Evolutionary conservation across 345 rosid genomes (phyloP).

Genomic region (Rhizophora apiculata): DNA sequence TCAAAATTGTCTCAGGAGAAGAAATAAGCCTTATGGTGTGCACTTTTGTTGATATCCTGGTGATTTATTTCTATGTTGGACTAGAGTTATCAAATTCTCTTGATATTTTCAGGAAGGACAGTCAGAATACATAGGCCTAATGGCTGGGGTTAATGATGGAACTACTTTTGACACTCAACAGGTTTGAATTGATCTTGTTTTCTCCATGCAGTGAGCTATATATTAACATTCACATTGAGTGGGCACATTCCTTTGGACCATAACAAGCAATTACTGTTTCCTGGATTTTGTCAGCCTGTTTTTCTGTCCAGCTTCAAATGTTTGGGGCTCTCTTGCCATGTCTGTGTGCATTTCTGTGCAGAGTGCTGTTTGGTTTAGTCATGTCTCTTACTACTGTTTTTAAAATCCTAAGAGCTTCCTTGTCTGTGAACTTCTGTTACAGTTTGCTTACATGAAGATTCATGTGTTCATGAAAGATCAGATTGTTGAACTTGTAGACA

Average conservation of each 20-base stretch:
- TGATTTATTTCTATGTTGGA: not conserved
- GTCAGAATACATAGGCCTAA: slow-evolving; percentile 47
- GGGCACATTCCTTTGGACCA: slow-evolving; percentile 1
- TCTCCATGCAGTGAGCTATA: not conserved
- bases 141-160: slow-evolving; percentile 73
- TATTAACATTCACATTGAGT: not conserved
- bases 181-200: slow-evolving; percentile 43
- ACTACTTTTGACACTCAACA: slow-evolving; percentile 68
- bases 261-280: not conserved
- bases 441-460: slow-evolving; percentile 71
- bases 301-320: slow-evolving; percentile 9
- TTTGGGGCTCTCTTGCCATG: not conserved
- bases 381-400: not conserved
- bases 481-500: slow-evolving; percentile 51
- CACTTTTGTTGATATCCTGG: slow-evolving; percentile 10
- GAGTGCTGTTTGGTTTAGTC: not conserved
- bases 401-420: slow-evolving; percentile 1
- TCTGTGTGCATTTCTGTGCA: not conserved
- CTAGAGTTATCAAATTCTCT: slow-evolving; percentile 16
- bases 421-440: slow-evolving; percentile 36
- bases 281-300: not conserved
- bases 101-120: slow-evolving; percentile 66
- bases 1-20: slow-evolving; percentile 69
- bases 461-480: slow-evolving; percentile 68
- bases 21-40: slow-evolving; percentile 84